Evolutionary conservation across 2,329 filamentous ascomycete genomes (phyloP).

Genomic region (Trichoderma sp.): DNA sequence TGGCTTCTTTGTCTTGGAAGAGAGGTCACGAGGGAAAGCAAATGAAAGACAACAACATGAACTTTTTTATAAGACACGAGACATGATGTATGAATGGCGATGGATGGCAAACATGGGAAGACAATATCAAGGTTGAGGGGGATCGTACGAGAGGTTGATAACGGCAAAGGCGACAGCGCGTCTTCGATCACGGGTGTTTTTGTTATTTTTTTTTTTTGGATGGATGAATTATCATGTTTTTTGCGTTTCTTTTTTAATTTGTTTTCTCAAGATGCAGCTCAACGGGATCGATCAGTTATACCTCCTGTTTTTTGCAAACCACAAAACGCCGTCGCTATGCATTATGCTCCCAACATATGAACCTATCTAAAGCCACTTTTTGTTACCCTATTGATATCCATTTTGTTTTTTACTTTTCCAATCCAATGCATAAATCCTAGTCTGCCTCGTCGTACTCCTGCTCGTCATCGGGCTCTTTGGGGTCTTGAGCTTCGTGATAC

Average conservation of each 20-base stretch:
- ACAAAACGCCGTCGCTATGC: constrained; percentile 46
- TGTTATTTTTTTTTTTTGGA: not conserved
- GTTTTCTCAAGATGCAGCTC: not conserved
- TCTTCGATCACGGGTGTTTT: not conserved
- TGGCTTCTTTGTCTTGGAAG: not conserved
- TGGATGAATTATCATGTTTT: not conserved
- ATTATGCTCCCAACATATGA: constrained; percentile 4
- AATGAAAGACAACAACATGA: not conserved
- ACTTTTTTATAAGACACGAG: not conserved
- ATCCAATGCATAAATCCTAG: constrained; percentile 21
- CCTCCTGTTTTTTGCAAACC: constrained; percentile 17
- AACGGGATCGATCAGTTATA: constrained; percentile 21
- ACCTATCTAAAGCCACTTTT: not conserved
- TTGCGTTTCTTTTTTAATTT: not conserved
- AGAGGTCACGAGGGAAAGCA: not conserved
- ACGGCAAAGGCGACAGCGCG: not conserved
- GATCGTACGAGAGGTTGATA: not conserved
- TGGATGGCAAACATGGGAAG: not conserved
- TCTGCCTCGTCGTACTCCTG: constrained; percentile 41
- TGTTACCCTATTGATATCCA: constrained; percentile 17
- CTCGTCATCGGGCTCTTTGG: constrained; percentile 71
- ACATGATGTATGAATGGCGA: not conserved
- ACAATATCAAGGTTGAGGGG: not conserved
- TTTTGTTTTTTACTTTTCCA: constrained; percentile 21
- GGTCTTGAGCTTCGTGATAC: constrained; percentile 90